Evolutionary conservation across 352 stramenopile genomes (phyloP).

Genomic region (Phytopythium kandeliae): DNA sequence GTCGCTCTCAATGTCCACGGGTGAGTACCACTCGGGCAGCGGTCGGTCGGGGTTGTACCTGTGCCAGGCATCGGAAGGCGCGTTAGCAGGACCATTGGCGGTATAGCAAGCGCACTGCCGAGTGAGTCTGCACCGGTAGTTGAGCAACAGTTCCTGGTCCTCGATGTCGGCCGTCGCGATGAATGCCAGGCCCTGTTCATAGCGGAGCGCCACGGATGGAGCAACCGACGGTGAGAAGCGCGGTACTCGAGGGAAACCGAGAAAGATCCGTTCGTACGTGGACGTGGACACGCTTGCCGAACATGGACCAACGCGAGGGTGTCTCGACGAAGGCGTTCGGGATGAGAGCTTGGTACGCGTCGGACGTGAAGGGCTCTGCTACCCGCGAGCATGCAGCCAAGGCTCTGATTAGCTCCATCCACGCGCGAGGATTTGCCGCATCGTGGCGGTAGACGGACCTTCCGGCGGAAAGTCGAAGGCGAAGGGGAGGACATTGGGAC

Average conservation of each 20-base stretch:
- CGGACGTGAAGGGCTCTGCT: constrained; percentile 60
- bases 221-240: neutral
- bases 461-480: constrained; percentile 74
- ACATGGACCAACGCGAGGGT: constrained; percentile 75
- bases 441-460: constrained; percentile 20
- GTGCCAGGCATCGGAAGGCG: neutral
- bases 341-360: constrained; percentile 60
- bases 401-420: neutral
- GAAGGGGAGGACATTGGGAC: constrained; percentile 79
- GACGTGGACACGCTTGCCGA: constrained; percentile 81
- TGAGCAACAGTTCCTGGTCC: constrained; percentile 79
- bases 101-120: neutral
- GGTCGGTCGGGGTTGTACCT: constrained; percentile 77
- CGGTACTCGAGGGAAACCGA: neutral
- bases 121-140: constrained; percentile 71
- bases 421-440: neutral
- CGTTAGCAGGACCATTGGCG: neutral
- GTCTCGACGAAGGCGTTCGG: constrained; percentile 80
- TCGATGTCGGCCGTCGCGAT: constrained; percentile 75
- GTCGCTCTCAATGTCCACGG: constrained; percentile 75
- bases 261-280: no score
- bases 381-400: no score
- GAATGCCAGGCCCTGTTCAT: constrained; percentile 58
- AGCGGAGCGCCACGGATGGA: neutral
- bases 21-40: constrained; percentile 79